phyloP scores from a whole-genome alignment of 345 rosid species.

The Euphorbia pulcherrima region DNA sequence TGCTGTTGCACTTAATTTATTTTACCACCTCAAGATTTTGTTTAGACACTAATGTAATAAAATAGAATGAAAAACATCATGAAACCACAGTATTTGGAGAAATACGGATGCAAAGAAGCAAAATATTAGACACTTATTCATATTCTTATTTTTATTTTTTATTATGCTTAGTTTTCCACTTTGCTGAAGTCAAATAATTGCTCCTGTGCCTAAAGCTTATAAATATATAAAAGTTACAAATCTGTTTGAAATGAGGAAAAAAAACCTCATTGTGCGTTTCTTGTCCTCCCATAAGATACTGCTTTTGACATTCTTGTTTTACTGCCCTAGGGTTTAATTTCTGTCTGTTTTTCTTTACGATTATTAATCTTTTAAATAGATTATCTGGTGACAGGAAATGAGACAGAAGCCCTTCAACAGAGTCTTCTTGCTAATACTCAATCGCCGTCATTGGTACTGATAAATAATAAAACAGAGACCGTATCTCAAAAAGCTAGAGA shows the following conservation, averaged over 20 bases:
- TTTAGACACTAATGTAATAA: not conserved
- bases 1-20: not conserved
- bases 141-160: too few relatives aligned
- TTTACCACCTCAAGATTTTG: not conserved
- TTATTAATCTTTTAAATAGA: not conserved
- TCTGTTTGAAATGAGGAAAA: not conserved
- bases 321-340: not conserved
- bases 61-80: not conserved
- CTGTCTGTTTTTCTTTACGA: not conserved
- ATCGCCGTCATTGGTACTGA: not conserved
- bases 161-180: not conserved
- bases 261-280: too few relatives aligned
- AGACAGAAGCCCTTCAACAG: constrained; percentile 3
- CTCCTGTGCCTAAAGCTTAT: not conserved
- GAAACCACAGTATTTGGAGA: not conserved
- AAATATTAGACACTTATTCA: too few relatives aligned
- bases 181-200: not conserved
- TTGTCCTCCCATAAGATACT: not conserved
- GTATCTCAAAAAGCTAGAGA: constrained; percentile 17
- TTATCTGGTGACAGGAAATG: constrained; percentile 3
- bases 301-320: not conserved
- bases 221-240: not conserved
- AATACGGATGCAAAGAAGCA: not conserved
- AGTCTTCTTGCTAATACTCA: not conserved
- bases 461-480: not conserved